Evolutionary conservation across 176 grass and related monocot species (phyloP).

Genomic region (Eleusine coracana): DNA sequence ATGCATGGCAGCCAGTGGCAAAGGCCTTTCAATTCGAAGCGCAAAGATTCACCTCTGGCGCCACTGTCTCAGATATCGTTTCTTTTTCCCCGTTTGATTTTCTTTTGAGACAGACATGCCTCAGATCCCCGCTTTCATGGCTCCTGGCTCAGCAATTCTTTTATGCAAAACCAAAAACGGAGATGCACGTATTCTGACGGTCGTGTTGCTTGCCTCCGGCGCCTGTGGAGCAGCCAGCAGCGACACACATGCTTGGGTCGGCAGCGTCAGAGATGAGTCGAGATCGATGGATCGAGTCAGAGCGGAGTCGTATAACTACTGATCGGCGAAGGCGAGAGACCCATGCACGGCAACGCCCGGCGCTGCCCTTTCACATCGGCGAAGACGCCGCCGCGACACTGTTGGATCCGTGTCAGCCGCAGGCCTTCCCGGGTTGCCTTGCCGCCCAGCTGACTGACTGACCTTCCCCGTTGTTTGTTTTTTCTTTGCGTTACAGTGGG

Average conservation of each 20-base stretch:
- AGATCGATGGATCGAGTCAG: background rate
- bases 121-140: background rate
- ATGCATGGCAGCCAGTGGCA: background rate
- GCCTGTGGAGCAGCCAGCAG: background rate
- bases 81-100: background rate
- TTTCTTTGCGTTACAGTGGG: background rate
- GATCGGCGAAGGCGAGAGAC: background rate
- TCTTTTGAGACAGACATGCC: background rate
- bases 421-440: slow-evolving; percentile 29
- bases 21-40: background rate
- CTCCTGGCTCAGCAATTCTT: background rate
- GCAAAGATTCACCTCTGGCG: background rate
- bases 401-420: background rate
- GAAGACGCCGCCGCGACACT: slow-evolving; percentile 8
- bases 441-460: background rate
- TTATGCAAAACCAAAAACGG: background rate
- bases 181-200: background rate
- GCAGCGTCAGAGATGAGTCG: background rate
- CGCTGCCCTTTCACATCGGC: slow-evolving; percentile 23
- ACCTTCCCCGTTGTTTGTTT: too few relatives aligned
- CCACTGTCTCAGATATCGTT: background rate
- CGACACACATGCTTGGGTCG: background rate
- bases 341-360: slow-evolving; percentile 5
- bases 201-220: background rate
- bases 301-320: background rate